Conservation (phyloP, 345 rosid species). For the Linum usitatissimum region DNA sequence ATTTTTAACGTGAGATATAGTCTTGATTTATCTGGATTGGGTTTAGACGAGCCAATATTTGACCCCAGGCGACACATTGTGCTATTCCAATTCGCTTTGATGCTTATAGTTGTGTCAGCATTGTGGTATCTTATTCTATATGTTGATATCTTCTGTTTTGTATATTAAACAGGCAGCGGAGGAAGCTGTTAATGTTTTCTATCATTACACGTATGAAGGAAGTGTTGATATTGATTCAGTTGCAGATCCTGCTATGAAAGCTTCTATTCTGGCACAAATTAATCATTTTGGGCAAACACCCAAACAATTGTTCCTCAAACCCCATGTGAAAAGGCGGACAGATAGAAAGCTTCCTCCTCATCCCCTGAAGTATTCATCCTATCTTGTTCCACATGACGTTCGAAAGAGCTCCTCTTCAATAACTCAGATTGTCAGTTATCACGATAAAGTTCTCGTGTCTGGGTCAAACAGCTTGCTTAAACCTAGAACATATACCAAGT, state of each 20-base stretch:
- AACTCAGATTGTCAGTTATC: slow-evolving; percentile 59
- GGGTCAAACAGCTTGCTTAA: slow-evolving; percentile 68
- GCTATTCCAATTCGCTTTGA: too few species aligned
- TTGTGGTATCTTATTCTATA: neutral
- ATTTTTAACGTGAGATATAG: neutral
- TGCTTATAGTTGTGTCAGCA: too few species aligned
- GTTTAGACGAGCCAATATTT: too few species aligned
- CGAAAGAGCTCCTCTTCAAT: slow-evolving; percentile 70
- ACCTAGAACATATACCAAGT: slow-evolving; percentile 80
- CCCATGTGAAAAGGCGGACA: slow-evolving; percentile 75
- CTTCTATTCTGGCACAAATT: slow-evolving; percentile 95
- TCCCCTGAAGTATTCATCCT: slow-evolving; percentile 71
- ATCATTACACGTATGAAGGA: slow-evolving; percentile 98
- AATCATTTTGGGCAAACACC: slow-evolving; percentile 99
- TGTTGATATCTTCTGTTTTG: slow-evolving; percentile 2
- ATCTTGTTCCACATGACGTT: slow-evolving; percentile 76
- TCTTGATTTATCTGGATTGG: too few species aligned
- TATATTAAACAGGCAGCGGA: slow-evolving; percentile 72
- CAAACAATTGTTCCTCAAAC: slow-evolving; percentile 85
- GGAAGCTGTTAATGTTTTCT: slow-evolving; percentile 97
- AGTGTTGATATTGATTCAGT: slow-evolving; percentile 98
- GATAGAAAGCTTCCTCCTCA: slow-evolving; percentile 73
- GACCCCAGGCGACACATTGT: too few species aligned
- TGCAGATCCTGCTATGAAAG: slow-evolving; percentile 97
- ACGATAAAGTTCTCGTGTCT: slow-evolving; percentile 78